Percentiles rank a stretch among this genome's conserved stretches.
Evolutionary conservation across 2,329 filamentous ascomycete species (phyloP).

Genomic region (Albophoma yamanashiensis): DNA sequence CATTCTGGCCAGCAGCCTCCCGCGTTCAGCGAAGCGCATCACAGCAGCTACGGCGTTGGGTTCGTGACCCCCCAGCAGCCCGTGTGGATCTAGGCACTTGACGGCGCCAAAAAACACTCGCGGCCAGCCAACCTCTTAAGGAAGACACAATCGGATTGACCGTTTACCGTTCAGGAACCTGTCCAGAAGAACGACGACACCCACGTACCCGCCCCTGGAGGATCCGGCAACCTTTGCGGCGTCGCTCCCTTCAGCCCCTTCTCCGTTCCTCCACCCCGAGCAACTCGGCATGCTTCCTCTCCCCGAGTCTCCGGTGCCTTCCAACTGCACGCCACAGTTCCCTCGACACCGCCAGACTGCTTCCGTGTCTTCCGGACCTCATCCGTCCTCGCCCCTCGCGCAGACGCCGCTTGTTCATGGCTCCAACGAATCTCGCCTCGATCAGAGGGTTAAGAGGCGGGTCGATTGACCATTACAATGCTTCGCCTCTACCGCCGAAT

Average conservation of each 20-base stretch:
- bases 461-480: slow-evolving; percentile 12
- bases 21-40: slow-evolving; percentile 31
- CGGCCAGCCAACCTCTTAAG: slow-evolving; percentile 9
- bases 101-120: slow-evolving; percentile 10
- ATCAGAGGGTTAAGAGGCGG: slow-evolving; percentile 22
- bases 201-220: slow-evolving; percentile 32
- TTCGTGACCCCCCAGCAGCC: slow-evolving; percentile 54
- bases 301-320: slow-evolving; percentile 32
- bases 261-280: slow-evolving; percentile 33
- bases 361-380: slow-evolving; percentile 22
- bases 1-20: slow-evolving; percentile 34
- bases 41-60: slow-evolving; percentile 33
- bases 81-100: slow-evolving; percentile 45
- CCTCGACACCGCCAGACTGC: slow-evolving; percentile 28
- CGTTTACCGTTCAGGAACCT: slow-evolving; percentile 36
- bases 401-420: slow-evolving; percentile 16
- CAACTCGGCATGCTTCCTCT: slow-evolving; percentile 31
- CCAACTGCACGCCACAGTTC: slow-evolving; percentile 16
- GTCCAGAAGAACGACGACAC: slow-evolving; percentile 23
- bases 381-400: slow-evolving; percentile 23
- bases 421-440: slow-evolving; percentile 5
- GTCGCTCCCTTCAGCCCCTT: slow-evolving; percentile 27
- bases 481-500: slow-evolving; percentile 8
- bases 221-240: slow-evolving; percentile 25
- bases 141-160: slow-evolving; percentile 42